Percentiles rank a stretch among this genome's conserved stretches.
Evolutionary conservation across 2,329 filamentous ascomycete genomes (phyloP).

Genomic region (Fragosphaeria purpurea): DNA sequence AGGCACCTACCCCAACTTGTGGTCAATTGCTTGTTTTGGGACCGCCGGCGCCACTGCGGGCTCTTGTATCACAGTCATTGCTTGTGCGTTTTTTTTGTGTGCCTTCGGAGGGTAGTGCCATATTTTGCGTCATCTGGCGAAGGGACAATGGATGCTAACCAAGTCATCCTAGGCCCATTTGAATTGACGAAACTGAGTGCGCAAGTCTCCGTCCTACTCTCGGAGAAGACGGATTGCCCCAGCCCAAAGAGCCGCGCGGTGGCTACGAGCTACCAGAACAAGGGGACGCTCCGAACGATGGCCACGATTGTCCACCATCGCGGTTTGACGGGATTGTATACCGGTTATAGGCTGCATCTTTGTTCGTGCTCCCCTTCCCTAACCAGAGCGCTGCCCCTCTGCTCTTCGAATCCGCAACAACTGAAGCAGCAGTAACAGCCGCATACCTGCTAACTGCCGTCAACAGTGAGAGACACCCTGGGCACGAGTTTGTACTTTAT

Average conservation of each 20-base stretch:
- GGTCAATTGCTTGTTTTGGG: slow-evolving; percentile 67
- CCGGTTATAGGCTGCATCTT: slow-evolving; percentile 68
- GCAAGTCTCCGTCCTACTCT: slow-evolving; percentile 72
- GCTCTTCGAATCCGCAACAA: background rate
- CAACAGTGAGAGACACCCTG: slow-evolving; percentile 65
- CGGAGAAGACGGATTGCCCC: slow-evolving; percentile 39
- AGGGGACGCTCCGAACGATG: slow-evolving; percentile 67
- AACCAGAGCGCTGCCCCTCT: background rate
- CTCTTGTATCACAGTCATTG: slow-evolving; percentile 67
- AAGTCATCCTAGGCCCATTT: slow-evolving; percentile 51
- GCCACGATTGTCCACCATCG: slow-evolving; percentile 67
- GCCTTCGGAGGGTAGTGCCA: background rate
- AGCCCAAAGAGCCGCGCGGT: slow-evolving; percentile 45
- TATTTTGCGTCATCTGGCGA: no score
- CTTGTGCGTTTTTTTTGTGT: slow-evolving; percentile 42
- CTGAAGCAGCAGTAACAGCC: no score
- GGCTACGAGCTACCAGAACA: slow-evolving; percentile 63
- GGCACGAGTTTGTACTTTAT: slow-evolving; percentile 82
- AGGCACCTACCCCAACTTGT: slow-evolving; percentile 61
- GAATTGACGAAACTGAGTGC: slow-evolving; percentile 84
- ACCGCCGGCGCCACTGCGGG: slow-evolving; percentile 70
- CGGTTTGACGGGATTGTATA: slow-evolving; percentile 65
- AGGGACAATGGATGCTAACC: no score
- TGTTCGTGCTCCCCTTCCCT: slow-evolving; percentile 37
- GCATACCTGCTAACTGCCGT: background rate